Percentiles rank a stretch among this genome's conserved stretches.
These are phyloP conservation scores for Backusella sp. DNA, from an alignment of 192 early-diverging fungal species.

Conservation along the genomic window DNA sequence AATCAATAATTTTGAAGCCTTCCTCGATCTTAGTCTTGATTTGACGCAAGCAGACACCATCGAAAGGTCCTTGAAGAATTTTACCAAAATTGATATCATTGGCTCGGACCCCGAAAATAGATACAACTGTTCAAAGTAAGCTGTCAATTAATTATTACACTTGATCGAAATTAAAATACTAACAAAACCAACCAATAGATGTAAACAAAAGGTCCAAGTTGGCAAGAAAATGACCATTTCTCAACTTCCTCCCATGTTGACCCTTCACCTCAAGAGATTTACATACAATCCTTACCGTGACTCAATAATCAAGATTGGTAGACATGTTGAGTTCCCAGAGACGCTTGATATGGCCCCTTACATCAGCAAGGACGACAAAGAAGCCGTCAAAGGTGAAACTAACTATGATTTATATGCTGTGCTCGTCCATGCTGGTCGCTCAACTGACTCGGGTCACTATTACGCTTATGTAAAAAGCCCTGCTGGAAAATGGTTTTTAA, in stretches of 20 bases:
- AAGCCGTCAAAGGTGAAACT: slow-evolving; percentile 18
- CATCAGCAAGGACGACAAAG: slow-evolving; percentile 43
- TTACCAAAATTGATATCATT: slow-evolving; percentile 69
- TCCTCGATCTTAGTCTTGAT: slow-evolving; percentile 79
- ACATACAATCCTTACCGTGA: slow-evolving; percentile 51
- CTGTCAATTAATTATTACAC: background rate
- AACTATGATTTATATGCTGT: slow-evolving; percentile 74
- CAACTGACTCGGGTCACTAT: slow-evolving; percentile 84
- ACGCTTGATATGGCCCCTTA: slow-evolving; percentile 63
- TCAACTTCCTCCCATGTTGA: slow-evolving; percentile 66
- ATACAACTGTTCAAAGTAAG: slow-evolving; percentile 77
- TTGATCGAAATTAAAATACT: background rate
- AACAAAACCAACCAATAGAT: slow-evolving; percentile 31
- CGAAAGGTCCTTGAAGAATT: slow-evolving; percentile 66
- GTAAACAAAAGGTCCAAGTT: slow-evolving; percentile 73
- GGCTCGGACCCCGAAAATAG: slow-evolving; percentile 49
- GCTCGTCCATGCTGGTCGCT: slow-evolving; percentile 73
- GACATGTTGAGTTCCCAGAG: slow-evolving; percentile 60
- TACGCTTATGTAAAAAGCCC: slow-evolving; percentile 79
- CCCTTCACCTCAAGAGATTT: slow-evolving; percentile 87
- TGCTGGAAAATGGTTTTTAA: slow-evolving; percentile 75
- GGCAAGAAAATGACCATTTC: slow-evolving; percentile 80
- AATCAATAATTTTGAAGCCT: slow-evolving; percentile 76
- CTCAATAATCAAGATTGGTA: slow-evolving; percentile 63
- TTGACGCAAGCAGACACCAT: slow-evolving; percentile 63